Percentiles rank a stretch among this genome's conserved stretches.
Evolutionary conservation across 2,329 filamentous ascomycete genomes (phyloP).

Genomic region (Pseudophaeomoniella oleicola): DNA sequence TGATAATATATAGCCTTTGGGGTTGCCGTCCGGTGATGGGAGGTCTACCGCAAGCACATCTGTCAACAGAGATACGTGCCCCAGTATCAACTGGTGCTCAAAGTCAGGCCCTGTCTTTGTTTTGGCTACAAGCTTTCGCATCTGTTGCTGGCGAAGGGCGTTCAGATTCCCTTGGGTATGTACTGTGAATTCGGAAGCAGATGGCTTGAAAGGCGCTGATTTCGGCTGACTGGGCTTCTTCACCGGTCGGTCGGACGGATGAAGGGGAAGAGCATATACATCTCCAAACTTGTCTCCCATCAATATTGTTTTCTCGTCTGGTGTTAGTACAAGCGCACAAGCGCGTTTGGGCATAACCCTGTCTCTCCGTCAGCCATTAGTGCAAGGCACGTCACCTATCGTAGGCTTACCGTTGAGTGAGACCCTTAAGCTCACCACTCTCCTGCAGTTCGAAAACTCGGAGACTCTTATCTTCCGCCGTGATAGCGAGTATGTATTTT

Average conservation of each 20-base stretch:
- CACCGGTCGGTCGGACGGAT: constrained; percentile 28
- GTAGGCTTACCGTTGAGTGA: constrained; percentile 53
- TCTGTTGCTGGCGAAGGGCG: constrained; percentile 40
- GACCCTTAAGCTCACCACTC: constrained; percentile 45
- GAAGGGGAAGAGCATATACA: constrained; percentile 73
- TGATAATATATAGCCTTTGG: constrained; percentile 48
- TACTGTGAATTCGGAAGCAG: constrained; percentile 44
- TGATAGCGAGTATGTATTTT: constrained; percentile 60
- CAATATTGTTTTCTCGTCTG: constrained; percentile 58
- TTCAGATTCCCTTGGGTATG: constrained; percentile 46
- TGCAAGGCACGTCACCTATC: not conserved
- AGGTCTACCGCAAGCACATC: constrained; percentile 46
- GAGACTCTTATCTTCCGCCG: constrained; percentile 81
- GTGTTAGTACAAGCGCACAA: constrained; percentile 56
- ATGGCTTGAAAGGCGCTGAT: constrained; percentile 29
- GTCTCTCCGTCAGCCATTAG: constrained; percentile 13
- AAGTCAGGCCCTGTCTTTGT: constrained; percentile 43
- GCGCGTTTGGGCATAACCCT: constrained; percentile 84
- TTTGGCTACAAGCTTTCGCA: constrained; percentile 27
- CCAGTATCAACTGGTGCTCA: constrained; percentile 64
- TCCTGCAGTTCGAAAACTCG: constrained; percentile 61
- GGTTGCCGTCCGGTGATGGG: constrained; percentile 28
- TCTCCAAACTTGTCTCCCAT: constrained; percentile 94
- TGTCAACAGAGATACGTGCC: constrained; percentile 91
- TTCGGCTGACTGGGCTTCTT: constrained; percentile 10